phyloP scores from a whole-genome alignment of 345 rosid species.

The Boechera divaricarpa region DNA sequence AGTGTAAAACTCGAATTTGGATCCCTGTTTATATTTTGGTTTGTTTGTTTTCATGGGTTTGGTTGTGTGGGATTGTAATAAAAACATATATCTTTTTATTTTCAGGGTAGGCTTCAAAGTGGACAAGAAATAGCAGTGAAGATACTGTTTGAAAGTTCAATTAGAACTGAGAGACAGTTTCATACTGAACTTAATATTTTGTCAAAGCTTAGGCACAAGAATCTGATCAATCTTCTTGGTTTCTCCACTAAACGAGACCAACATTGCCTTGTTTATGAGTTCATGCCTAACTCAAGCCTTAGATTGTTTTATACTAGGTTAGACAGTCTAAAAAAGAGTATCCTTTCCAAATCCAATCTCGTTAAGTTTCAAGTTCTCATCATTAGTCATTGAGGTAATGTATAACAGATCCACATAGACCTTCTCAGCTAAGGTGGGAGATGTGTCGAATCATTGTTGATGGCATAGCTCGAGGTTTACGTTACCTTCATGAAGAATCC shows the following conservation, averaged over 20 bases:
- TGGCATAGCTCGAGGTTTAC: constrained; percentile 41
- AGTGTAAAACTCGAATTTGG: too few species aligned
- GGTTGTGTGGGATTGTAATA: neutral
- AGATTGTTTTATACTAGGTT: constrained; percentile 54
- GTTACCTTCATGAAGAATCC: constrained; percentile 37
- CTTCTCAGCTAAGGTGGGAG: constrained; percentile 21
- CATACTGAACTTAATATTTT: constrained; percentile 45
- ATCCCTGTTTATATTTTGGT: too few species aligned
- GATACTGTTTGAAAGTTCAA: constrained; percentile 40
- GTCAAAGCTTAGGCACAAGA: constrained; percentile 60
- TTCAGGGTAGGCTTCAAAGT: constrained; percentile 55
- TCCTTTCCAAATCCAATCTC: neutral
- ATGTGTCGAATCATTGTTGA: constrained; percentile 30
- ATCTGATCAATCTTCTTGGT: constrained; percentile 62
- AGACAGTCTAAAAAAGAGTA: neutral
- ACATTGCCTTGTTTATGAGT: constrained; percentile 60
- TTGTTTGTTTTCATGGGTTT: neutral
- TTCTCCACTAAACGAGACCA: constrained; percentile 52
- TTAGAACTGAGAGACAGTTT: neutral
- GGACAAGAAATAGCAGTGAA: constrained; percentile 62
- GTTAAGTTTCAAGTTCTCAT: neutral
- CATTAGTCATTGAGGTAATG: neutral
- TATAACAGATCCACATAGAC: constrained; percentile 23
- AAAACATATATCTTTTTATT: neutral
- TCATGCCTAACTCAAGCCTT: constrained; percentile 61